phyloP scores from a whole-genome alignment of 2,329 filamentous ascomycete species.

The Pseudohalonectria lignicola region DNA sequence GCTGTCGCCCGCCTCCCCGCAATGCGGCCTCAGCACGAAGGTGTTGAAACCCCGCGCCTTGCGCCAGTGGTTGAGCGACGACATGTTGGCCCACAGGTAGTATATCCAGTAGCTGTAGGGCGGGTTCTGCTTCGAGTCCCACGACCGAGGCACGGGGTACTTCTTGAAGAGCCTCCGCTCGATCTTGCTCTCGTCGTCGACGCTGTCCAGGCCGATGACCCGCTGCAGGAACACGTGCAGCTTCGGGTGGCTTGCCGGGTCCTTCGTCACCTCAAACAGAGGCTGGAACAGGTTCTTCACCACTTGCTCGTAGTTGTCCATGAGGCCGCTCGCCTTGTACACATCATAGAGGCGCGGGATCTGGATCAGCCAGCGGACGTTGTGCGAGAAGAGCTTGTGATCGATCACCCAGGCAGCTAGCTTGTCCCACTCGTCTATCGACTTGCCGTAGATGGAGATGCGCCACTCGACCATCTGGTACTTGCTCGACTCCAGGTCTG shows the following conservation, averaged over 20 bases:
- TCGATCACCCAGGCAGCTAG: conserved; percentile 95
- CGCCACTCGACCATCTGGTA: conserved; percentile 99
- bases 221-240: conserved; percentile 89
- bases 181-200: conserved; percentile 95
- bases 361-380: conserved; percentile 94
- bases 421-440: conserved; percentile 93
- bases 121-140: conserved; percentile 89
- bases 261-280: conserved; percentile 84
- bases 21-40: conserved; percentile 85
- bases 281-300: conserved; percentile 88
- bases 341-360: conserved; percentile 91
- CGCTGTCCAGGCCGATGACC: conserved; percentile 93
- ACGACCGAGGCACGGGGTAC: conserved; percentile 80
- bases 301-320: conserved; percentile 84
- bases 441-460: conserved; percentile 91
- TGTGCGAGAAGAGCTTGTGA: conserved; percentile 96
- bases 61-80: conserved; percentile 84
- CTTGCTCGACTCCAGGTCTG: conserved; percentile 95
- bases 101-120: conserved; percentile 99
- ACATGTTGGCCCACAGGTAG: conserved; percentile 89
- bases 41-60: conserved; percentile 92
- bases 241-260: conserved; percentile 80
- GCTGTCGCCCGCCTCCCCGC: conserved; percentile 91
- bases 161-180: conserved; percentile 92
- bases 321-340: conserved; percentile 79